Evolutionary conservation across 176 grass and related monocot genomes (phyloP).

Genomic region (Ensete glaucum): DNA sequence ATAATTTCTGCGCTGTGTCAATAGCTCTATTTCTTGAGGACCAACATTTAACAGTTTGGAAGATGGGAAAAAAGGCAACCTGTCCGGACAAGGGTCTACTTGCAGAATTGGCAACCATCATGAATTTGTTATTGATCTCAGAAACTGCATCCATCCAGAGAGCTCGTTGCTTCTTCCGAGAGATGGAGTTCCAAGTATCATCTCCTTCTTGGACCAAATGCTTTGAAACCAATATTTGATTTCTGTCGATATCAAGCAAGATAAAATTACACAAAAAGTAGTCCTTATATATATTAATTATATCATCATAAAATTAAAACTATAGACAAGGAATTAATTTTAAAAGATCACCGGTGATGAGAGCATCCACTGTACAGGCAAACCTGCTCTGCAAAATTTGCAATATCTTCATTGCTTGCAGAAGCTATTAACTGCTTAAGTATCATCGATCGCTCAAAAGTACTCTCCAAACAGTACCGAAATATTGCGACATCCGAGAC

Average conservation of each 20-base stretch:
- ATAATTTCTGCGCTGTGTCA: background rate
- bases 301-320: background rate
- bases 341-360: constrained; percentile 59
- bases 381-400: constrained; percentile 56
- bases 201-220: constrained; percentile 54
- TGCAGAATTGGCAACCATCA: constrained; percentile 39
- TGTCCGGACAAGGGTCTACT: constrained; percentile 58
- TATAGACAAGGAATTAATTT: constrained; percentile 6
- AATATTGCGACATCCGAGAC: constrained; percentile 51
- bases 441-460: constrained; percentile 52
- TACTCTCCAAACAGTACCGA: constrained; percentile 75
- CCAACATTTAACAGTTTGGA: background rate
- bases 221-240: constrained; percentile 86
- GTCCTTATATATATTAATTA: background rate
- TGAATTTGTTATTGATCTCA: constrained; percentile 69
- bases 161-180: constrained; percentile 57
- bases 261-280: constrained; percentile 2
- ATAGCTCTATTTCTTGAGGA: background rate
- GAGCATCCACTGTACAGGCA: constrained; percentile 80
- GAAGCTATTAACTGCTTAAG: constrained; percentile 46
- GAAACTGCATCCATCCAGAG: constrained; percentile 66
- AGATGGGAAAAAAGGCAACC: constrained; percentile 33
- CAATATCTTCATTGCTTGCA: constrained; percentile 49
- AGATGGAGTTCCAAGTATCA: constrained; percentile 62
- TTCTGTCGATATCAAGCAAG: constrained; percentile 24